Evolutionary conservation across 1,284 basidiomycete genomes (phyloP).

Genomic region (Papiliotrema fonsecae): DNA sequence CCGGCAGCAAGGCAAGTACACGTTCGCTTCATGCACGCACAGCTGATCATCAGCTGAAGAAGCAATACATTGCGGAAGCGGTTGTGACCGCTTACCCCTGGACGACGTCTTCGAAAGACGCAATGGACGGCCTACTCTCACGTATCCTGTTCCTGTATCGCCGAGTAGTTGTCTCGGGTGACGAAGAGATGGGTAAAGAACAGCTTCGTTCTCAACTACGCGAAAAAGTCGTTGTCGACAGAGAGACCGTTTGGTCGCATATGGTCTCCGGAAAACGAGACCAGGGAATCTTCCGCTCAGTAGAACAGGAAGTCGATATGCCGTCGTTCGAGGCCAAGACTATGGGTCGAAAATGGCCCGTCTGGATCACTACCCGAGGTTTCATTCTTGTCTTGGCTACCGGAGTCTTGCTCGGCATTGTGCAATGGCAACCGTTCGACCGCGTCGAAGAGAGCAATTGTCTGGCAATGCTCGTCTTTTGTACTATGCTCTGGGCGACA

Average conservation of each 20-base stretch:
- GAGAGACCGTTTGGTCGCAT: constrained; percentile 79
- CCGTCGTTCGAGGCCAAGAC: constrained; percentile 53
- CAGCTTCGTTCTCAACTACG: constrained; percentile 85
- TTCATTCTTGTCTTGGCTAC: constrained; percentile 60
- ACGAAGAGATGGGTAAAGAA: constrained; percentile 65
- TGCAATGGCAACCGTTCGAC: constrained; percentile 61
- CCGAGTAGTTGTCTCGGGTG: constrained; percentile 76
- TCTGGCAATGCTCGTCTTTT: constrained; percentile 83
- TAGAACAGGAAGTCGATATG: constrained; percentile 53
- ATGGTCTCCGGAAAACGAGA: constrained; percentile 64
- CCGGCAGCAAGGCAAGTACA: constrained; percentile 61
- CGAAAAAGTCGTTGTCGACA: constrained; percentile 60
- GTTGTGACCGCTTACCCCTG: constrained; percentile 72
- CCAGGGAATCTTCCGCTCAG: constrained; percentile 68
- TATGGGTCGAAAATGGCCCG: constrained; percentile 51
- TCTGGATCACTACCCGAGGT: constrained; percentile 59
- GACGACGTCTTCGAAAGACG: constrained; percentile 59
- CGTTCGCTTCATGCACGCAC: constrained; percentile 1
- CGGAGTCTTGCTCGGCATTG: constrained; percentile 56
- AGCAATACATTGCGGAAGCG: constrained; percentile 68
- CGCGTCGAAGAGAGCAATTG: constrained; percentile 81
- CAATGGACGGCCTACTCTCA: constrained; percentile 60
- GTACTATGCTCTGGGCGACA: constrained; percentile 92
- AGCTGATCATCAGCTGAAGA: constrained; percentile 59
- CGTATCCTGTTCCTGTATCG: constrained; percentile 72